phyloP scores from a whole-genome alignment of 176 grass and related monocot species.

The Oryza punctata region DNA sequence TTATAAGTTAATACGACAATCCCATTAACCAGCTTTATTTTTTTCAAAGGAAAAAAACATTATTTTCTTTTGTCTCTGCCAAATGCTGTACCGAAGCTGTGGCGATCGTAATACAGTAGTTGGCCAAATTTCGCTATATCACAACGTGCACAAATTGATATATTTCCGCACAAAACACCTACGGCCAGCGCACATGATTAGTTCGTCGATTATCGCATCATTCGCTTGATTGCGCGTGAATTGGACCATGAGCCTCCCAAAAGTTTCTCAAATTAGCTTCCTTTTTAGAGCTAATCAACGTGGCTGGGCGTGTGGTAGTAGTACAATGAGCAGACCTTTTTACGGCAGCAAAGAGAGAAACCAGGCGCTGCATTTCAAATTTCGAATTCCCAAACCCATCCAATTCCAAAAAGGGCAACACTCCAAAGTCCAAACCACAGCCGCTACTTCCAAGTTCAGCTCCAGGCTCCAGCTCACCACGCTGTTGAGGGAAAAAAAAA shows the following conservation, averaged over 20 bases:
- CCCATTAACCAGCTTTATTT: no score
- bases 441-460: neutral
- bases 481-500: neutral
- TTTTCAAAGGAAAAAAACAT: no score
- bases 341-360: neutral
- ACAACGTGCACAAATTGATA: neutral
- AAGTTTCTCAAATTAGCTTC: neutral
- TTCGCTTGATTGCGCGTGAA: neutral
- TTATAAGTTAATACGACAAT: no score
- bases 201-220: neutral
- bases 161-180: neutral
- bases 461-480: slow-evolving; percentile 5
- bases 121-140: neutral
- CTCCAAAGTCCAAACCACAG: neutral
- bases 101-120: no score
- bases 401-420: slow-evolving; percentile 15
- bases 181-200: neutral
- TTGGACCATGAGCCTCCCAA: no score
- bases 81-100: no score
- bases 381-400: slow-evolving; percentile 26
- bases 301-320: neutral
- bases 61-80: no score
- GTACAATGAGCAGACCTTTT: slow-evolving; percentile 11
- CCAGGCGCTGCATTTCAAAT: slow-evolving; percentile 29
- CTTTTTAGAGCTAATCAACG: no score